phyloP scores from a whole-genome alignment of 176 grass and related monocot species.

The Saccharum officinarum region DNA sequence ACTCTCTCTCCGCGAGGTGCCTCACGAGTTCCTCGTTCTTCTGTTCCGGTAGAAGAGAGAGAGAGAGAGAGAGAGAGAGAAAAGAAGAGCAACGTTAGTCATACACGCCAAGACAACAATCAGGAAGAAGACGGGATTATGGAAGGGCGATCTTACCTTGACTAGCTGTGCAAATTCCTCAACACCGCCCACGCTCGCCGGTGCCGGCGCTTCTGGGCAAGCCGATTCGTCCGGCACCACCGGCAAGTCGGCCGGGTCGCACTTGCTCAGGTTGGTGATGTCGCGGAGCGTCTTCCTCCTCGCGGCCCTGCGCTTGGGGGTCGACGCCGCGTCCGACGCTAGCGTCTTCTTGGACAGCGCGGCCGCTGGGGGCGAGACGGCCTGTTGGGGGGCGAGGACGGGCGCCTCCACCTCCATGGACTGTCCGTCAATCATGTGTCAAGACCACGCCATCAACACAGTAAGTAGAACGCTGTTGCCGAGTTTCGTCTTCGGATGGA shows the following conservation, averaged over 20 bases:
- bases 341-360: slow-evolving; percentile 2
- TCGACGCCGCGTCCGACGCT: not conserved
- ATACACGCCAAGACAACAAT: not conserved
- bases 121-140: not conserved
- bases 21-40: slow-evolving; percentile 45
- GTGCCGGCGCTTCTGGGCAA: not conserved
- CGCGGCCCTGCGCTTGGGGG: not conserved
- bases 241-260: not conserved
- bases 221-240: not conserved
- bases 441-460: no score
- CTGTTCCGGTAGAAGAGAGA: not conserved
- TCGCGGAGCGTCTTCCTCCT: slow-evolving; percentile 61
- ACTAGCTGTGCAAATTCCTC: slow-evolving; percentile 23
- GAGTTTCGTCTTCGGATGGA: no score
- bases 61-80: not conserved
- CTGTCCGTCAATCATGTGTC: not conserved
- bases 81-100: not conserved
- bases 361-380: not conserved
- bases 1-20: slow-evolving; percentile 51
- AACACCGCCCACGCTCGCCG: not conserved
- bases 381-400: slow-evolving; percentile 26
- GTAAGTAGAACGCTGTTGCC: no score
- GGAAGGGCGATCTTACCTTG: slow-evolving; percentile 17
- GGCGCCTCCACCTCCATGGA: slow-evolving; percentile 31
- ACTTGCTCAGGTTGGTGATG: slow-evolving; percentile 49